These are phyloP conservation scores for Chlorella ohadii DNA, from an alignment of 139 green algal species.

Conservation along the genomic window DNA sequence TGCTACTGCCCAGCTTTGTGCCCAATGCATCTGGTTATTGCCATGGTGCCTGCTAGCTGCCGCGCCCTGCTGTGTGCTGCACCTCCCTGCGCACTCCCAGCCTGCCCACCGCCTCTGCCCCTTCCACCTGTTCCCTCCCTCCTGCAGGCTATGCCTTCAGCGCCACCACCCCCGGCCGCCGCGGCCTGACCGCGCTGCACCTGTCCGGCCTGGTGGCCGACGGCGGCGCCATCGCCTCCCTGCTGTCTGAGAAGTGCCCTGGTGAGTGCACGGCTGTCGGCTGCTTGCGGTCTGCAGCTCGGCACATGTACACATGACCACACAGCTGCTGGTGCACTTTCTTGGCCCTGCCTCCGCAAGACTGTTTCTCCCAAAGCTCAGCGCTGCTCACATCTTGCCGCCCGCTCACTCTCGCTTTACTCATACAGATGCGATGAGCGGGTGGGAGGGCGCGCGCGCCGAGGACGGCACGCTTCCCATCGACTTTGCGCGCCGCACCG, in stretches of 20 bases:
- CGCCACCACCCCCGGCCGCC: conserved; percentile 29
- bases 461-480: conserved; percentile 52
- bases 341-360: too few relatives aligned
- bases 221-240: conserved; percentile 37
- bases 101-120: background rate
- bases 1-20: too few relatives aligned
- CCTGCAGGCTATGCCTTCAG: conserved; percentile 30
- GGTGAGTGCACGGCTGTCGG: background rate
- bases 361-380: too few relatives aligned
- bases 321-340: too few relatives aligned
- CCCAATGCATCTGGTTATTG: too few relatives aligned
- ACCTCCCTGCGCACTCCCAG: background rate
- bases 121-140: too few relatives aligned
- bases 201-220: conserved; percentile 55
- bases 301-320: too few relatives aligned
- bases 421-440: conserved; percentile 34
- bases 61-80: too few relatives aligned
- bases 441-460: conserved; percentile 36
- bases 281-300: too few relatives aligned
- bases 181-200: conserved; percentile 55
- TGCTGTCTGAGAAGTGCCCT: conserved; percentile 43
- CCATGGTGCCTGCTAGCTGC: too few relatives aligned
- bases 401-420: too few relatives aligned
- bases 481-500: conserved; percentile 36
- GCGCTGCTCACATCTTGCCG: too few relatives aligned